Percentiles rank a stretch among this genome's conserved stretches.
Conservation (phyloP, 257 asterid genomes). For the Nicotiana noctiflora region DNA sequence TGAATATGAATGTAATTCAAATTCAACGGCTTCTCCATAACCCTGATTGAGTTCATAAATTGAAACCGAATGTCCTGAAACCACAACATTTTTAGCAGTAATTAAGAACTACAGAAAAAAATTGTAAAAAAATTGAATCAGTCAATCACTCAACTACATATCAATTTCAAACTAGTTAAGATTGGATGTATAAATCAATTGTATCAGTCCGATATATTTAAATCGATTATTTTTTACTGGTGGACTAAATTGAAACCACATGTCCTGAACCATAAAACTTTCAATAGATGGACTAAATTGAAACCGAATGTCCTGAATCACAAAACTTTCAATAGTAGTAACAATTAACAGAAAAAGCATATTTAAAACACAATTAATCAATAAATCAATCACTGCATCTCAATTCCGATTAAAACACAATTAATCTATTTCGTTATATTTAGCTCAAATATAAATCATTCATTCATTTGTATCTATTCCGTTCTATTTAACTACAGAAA, state of each 20-base stretch:
- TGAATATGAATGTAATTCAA: conserved; percentile 69
- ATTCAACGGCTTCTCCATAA: conserved; percentile 72
- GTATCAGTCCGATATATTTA: neutral
- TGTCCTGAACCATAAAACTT: neutral
- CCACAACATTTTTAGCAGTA: neutral
- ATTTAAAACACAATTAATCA: neutral
- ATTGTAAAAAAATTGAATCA: neutral
- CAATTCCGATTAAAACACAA: neutral
- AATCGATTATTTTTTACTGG: neutral
- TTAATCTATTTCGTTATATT: too few species aligned
- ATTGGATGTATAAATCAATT: neutral
- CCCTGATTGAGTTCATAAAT: conserved; percentile 66
- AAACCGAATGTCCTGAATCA: neutral
- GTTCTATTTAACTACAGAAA: neutral
- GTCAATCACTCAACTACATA: neutral
- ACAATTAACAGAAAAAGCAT: neutral
- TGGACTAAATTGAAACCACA: neutral
- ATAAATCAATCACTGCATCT: neutral
- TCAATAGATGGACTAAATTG: neutral
- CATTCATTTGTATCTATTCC: neutral
- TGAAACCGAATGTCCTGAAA: conserved; percentile 83
- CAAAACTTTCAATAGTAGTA: neutral
- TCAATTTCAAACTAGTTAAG: neutral
- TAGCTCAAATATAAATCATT: neutral
- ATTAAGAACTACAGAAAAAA: neutral